phyloP scores from a whole-genome alignment of 192 early-diverging fungal genomes.

The Fimicolochytrium jonesii region DNA sequence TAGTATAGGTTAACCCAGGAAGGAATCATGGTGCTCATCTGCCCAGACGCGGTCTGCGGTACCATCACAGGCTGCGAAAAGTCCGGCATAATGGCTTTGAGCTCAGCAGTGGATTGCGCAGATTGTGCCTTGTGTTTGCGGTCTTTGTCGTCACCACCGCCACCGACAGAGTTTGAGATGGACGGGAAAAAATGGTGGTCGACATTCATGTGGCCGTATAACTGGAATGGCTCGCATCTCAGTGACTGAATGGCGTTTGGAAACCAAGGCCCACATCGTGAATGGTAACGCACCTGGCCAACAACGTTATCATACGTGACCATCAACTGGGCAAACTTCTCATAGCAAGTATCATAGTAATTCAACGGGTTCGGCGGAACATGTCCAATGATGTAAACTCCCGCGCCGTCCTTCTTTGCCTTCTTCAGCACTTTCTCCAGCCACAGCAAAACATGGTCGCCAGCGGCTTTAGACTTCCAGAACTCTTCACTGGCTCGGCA shows the following conservation, averaged over 20 bases:
- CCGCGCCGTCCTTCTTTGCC: conserved; percentile 2
- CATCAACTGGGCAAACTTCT: conserved; percentile 16
- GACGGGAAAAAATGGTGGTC: conserved; percentile 37
- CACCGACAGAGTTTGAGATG: not conserved
- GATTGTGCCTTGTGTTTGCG: too few relatives aligned
- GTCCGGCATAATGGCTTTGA: not conserved
- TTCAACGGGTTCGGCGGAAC: conserved; percentile 34
- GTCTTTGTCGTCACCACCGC: not conserved
- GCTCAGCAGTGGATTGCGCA: not conserved
- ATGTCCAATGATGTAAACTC: conserved; percentile 33
- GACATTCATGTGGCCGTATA: conserved; percentile 43
- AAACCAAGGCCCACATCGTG: too few relatives aligned
- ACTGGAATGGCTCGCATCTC: too few relatives aligned
- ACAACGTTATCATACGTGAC: conserved; percentile 30
- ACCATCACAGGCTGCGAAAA: conserved; percentile 1
- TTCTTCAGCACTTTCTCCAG: conserved; percentile 19
- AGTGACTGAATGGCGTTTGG: too few relatives aligned
- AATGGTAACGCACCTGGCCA: too few relatives aligned
- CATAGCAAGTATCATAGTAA: conserved; percentile 22
- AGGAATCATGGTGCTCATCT: too few relatives aligned
- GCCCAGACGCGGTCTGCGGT: not conserved
- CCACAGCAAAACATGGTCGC: conserved; percentile 23
- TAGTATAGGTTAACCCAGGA: conserved; percentile 31
- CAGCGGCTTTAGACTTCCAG: conserved; percentile 5
- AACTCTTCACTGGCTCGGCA: conserved; percentile 1